phyloP scores from a whole-genome alignment of 225 moss, liverwort and hornwort genomes.

The Asterella californica region DNA sequence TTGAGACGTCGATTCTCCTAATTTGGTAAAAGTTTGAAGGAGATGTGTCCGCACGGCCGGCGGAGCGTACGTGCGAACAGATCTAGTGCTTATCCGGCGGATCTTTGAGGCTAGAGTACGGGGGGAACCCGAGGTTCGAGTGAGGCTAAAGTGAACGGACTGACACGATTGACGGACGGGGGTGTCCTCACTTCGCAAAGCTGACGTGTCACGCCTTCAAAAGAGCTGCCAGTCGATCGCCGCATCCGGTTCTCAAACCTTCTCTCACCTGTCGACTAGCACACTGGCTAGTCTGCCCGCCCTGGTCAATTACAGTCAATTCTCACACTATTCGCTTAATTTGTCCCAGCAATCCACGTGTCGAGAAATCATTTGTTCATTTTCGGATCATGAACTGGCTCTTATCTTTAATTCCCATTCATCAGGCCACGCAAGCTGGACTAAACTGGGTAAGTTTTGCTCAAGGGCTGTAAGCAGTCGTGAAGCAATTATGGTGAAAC shows the following conservation, averaged over 20 bases:
- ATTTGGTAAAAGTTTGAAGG: neutral
- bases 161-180: neutral
- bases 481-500: neutral
- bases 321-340: neutral
- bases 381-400: neutral
- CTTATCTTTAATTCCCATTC: neutral
- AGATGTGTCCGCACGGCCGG: neutral
- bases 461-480: neutral
- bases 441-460: neutral
- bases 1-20: neutral
- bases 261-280: neutral
- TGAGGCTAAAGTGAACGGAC: neutral
- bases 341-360: neutral
- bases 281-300: neutral
- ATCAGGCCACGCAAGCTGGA: neutral
- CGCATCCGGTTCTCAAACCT: neutral
- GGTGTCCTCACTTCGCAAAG: neutral
- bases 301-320: neutral
- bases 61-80: slow-evolving; percentile 12
- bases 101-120: neutral
- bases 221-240: slow-evolving; percentile 5
- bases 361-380: neutral
- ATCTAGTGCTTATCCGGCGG: neutral
- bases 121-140: neutral
- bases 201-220: neutral